Evolutionary conservation across 1,284 basidiomycete species (phyloP).

Genomic region (Tilletia indica): DNA sequence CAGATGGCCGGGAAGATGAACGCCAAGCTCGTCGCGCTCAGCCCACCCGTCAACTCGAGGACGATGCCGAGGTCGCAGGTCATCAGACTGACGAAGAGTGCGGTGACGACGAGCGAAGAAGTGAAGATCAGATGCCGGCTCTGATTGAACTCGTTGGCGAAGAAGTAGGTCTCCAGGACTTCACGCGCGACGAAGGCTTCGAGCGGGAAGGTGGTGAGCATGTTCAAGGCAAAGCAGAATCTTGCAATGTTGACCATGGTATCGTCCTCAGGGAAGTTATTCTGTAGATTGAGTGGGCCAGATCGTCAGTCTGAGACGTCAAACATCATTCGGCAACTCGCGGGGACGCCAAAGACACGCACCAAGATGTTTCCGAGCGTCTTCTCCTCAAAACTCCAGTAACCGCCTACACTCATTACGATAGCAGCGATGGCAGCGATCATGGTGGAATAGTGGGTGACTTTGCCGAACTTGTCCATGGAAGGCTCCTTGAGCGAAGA

Average conservation of each 20-base stretch:
- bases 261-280: constrained; percentile 54
- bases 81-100: constrained; percentile 81
- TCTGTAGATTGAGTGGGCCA: constrained; percentile 19
- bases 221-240: constrained; percentile 93
- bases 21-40: constrained; percentile 88
- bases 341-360: constrained; percentile 8
- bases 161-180: constrained; percentile 57
- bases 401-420: constrained; percentile 80
- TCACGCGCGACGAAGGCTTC: constrained; percentile 93
- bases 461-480: constrained; percentile 84
- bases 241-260: constrained; percentile 70
- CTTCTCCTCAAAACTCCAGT: constrained; percentile 87
- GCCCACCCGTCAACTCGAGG: constrained; percentile 92
- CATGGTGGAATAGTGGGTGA: constrained; percentile 69
- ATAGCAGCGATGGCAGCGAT: constrained; percentile 50
- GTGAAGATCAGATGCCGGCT: constrained; percentile 88
- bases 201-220: constrained; percentile 93
- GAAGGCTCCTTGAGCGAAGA: constrained; percentile 88
- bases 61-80: constrained; percentile 97
- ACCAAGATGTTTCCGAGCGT: constrained; percentile 64
- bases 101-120: constrained; percentile 74
- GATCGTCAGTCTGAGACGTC: constrained; percentile 2
- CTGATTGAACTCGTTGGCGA: constrained; percentile 39
- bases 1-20: constrained; percentile 67
- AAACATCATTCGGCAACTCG: not conserved